These are phyloP conservation scores for Cryptosporidium parvum DNA, from an alignment of 169 alveolate species.

Conservation along the genomic window DNA sequence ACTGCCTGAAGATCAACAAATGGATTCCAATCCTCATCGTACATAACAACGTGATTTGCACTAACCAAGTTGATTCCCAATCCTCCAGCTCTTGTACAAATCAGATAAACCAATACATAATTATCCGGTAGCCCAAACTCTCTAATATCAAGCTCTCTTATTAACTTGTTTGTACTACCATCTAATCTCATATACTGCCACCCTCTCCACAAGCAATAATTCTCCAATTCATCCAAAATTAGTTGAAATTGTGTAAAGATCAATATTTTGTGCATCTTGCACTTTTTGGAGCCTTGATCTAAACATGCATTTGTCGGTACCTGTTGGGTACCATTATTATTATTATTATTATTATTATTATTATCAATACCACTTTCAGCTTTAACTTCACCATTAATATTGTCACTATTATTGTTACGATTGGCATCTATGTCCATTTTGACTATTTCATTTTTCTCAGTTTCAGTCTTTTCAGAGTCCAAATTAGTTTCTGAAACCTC, in stretches of 20 bases:
- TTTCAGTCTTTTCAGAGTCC: background rate
- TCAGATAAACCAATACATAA: constrained; percentile 87
- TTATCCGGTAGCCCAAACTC: constrained; percentile 88
- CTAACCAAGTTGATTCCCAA: constrained; percentile 94
- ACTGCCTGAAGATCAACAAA: constrained; percentile 99
- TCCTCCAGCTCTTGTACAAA: constrained; percentile 95
- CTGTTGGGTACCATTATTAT: background rate
- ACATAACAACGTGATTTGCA: constrained; percentile 98
- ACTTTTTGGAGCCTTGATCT: constrained; percentile 8
- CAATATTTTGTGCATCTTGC: constrained; percentile 88
- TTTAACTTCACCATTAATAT: constrained; percentile 8
- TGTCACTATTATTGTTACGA: background rate
- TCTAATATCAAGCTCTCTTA: constrained; percentile 90
- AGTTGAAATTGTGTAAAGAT: constrained; percentile 91
- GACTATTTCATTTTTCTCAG: background rate
- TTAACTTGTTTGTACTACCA: constrained; percentile 90
- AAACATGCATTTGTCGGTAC: background rate
- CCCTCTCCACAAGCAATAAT: constrained; percentile 89
- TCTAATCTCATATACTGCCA: constrained; percentile 92
- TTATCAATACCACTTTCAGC: background rate
- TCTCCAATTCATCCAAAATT: constrained; percentile 90
- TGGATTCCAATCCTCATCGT: constrained; percentile 99
- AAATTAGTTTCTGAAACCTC: constrained; percentile 1
- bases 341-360: background rate
- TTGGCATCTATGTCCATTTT: background rate